Conservation (phyloP, 192 early-diverging fungal genomes). For the Backusella westeae region DNA sequence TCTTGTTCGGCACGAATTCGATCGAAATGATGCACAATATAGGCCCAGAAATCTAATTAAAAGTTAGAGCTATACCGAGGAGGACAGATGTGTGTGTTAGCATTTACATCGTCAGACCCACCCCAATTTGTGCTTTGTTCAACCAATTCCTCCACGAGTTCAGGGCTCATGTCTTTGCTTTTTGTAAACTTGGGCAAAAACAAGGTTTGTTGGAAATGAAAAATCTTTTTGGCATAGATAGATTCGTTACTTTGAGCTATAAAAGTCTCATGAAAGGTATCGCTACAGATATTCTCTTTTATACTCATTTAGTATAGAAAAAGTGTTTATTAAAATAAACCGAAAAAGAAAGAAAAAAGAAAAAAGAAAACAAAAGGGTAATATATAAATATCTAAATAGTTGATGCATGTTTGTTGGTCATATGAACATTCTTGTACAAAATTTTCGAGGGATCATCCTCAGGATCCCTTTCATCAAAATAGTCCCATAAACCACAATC, state of each 20-base stretch:
- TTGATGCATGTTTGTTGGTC: neutral
- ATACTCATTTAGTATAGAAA: neutral
- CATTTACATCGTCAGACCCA: neutral
- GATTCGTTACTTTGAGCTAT: neutral
- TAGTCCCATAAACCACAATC: conserved; percentile 82
- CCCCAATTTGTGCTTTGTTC: conserved; percentile 4
- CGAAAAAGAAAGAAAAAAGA: neutral
- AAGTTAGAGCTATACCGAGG: too few relatives aligned
- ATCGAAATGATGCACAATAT: conserved; percentile 84
- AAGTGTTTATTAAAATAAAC: neutral
- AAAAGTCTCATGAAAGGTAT: neutral
- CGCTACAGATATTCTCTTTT: neutral
- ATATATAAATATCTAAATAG: neutral
- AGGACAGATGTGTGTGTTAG: neutral
- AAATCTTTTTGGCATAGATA: neutral
- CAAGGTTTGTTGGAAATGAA: neutral
- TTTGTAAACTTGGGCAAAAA: neutral
- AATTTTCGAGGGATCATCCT: neutral
- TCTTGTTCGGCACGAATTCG: conserved; percentile 65
- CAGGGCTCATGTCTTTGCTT: neutral
- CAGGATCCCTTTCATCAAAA: conserved; percentile 23
- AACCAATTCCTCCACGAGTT: neutral
- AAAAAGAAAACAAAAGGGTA: neutral
- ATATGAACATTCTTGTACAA: neutral
- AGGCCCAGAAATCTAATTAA: conserved; percentile 87